A percentile compares a stretch with the other conserved stretches of the same genome.
phyloP scores from a whole-genome alignment of 306 rosid species.

The Parietaria judaica region DNA sequence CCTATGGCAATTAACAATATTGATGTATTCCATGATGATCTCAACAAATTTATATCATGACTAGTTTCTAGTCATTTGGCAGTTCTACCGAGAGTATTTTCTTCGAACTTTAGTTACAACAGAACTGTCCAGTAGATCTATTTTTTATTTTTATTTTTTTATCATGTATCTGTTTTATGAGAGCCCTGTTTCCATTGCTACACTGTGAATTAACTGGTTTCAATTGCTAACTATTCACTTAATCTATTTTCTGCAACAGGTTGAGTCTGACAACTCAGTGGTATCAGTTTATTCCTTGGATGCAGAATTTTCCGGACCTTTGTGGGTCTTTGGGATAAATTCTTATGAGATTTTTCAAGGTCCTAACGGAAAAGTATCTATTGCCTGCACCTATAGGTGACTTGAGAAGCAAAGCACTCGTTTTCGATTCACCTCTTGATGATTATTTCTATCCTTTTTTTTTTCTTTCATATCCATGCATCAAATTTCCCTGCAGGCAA shows the following conservation, averaged over 20 bases:
- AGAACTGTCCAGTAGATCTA: too few species aligned
- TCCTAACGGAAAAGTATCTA: conserved; percentile 28
- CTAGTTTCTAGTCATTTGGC: too few species aligned
- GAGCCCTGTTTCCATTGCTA: too few species aligned
- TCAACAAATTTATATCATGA: too few species aligned
- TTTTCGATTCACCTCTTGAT: neutral
- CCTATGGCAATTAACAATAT: too few species aligned
- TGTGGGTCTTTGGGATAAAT: conserved; percentile 69
- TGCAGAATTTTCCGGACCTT: conserved; percentile 80
- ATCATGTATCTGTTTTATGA: too few species aligned
- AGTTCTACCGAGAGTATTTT: too few species aligned
- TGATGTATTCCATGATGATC: too few species aligned
- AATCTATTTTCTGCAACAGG: conserved; percentile 29
- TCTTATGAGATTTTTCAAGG: conserved; percentile 67
- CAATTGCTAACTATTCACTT: neutral
- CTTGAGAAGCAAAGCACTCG: conserved; percentile 8
- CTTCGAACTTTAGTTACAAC: too few species aligned
- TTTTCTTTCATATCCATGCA: conserved; percentile 1
- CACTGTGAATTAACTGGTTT: too few species aligned
- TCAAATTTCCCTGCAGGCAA: conserved; percentile 46
- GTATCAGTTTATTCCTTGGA: conserved; percentile 55
- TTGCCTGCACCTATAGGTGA: conserved; percentile 90
- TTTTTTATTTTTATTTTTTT: too few species aligned
- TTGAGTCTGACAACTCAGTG: conserved; percentile 66
- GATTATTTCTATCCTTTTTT: conserved; percentile 3